Conservation (phyloP, 176 grass and related monocot species). For the Oryza rufipogon region DNA sequence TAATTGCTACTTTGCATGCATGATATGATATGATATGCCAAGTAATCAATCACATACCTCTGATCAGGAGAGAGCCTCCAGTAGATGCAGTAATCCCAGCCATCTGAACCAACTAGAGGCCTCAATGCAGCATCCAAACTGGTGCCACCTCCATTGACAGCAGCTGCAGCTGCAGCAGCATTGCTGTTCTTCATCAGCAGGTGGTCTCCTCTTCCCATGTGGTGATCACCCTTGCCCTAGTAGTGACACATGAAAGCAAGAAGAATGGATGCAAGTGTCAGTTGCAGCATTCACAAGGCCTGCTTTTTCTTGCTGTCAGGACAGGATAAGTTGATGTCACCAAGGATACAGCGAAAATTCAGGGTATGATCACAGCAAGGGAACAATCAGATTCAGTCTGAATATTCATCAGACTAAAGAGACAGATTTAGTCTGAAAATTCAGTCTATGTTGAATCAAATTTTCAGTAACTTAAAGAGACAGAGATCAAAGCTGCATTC, state of each 20-base stretch:
- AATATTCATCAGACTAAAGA: neutral
- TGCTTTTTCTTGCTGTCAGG: slow-evolving; percentile 40
- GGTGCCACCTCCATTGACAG: slow-evolving; percentile 29
- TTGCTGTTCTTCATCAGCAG: slow-evolving; percentile 16
- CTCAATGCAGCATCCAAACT: slow-evolving; percentile 58
- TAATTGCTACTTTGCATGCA: neutral
- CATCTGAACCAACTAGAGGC: slow-evolving; percentile 61
- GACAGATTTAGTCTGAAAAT: neutral
- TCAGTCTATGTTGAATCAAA: neutral
- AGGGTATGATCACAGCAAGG: slow-evolving; percentile 31
- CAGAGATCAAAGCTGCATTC: neutral
- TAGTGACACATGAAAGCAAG: slow-evolving; percentile 23
- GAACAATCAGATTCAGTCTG: slow-evolving; percentile 21
- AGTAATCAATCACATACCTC: slow-evolving; percentile 37
- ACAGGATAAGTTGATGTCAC: slow-evolving; percentile 53
- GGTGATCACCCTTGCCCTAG: slow-evolving; percentile 33
- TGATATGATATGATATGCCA: neutral
- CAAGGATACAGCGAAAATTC: slow-evolving; percentile 39
- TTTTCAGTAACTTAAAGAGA: neutral
- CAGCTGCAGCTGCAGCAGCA: neutral
- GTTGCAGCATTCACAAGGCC: slow-evolving; percentile 17
- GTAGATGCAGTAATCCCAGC: slow-evolving; percentile 86
- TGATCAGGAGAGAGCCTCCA: slow-evolving; percentile 81
- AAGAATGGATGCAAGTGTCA: slow-evolving; percentile 22
- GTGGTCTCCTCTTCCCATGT: slow-evolving; percentile 52